A percentile compares a stretch with the other conserved stretches of the same genome.
Conservation (phyloP, 306 rosid genomes). For the Citrullus mucosospermus region DNA sequence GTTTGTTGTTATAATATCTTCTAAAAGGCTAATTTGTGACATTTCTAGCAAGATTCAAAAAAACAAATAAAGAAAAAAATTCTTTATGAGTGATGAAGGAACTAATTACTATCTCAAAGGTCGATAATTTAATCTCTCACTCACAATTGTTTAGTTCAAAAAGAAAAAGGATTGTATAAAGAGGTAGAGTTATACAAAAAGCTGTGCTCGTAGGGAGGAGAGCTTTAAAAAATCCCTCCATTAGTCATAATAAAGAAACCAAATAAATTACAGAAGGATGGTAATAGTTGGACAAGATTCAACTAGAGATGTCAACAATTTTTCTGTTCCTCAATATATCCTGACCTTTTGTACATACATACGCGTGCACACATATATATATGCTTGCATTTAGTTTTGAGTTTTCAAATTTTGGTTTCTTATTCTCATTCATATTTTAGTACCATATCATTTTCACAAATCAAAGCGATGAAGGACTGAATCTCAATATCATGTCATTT, state of each 20-base stretch:
- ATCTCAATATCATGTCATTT: background rate
- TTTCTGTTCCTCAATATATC: background rate
- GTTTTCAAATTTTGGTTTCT: background rate
- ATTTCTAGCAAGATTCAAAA: background rate
- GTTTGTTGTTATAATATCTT: background rate
- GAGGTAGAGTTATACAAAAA: no score
- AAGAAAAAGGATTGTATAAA: no score
- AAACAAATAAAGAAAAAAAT: no score
- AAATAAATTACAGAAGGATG: background rate
- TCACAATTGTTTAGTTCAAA: no score
- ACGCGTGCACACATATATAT: no score
- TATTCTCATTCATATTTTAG: background rate
- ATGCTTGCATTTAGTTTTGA: background rate
- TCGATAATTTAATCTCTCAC: no score
- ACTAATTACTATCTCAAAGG: no score
- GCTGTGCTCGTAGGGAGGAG: background rate
- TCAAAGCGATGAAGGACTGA: background rate
- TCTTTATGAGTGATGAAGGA: no score
- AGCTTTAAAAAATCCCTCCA: background rate
- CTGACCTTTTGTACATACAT: background rate
- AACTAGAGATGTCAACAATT: background rate
- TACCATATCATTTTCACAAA: background rate
- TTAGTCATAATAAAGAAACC: background rate
- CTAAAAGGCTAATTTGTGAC: background rate
- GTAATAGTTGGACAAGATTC: background rate